Conservation (phyloP, 2,329 filamentous ascomycete genomes). For the Colletotrichum lindemuthianum region DNA sequence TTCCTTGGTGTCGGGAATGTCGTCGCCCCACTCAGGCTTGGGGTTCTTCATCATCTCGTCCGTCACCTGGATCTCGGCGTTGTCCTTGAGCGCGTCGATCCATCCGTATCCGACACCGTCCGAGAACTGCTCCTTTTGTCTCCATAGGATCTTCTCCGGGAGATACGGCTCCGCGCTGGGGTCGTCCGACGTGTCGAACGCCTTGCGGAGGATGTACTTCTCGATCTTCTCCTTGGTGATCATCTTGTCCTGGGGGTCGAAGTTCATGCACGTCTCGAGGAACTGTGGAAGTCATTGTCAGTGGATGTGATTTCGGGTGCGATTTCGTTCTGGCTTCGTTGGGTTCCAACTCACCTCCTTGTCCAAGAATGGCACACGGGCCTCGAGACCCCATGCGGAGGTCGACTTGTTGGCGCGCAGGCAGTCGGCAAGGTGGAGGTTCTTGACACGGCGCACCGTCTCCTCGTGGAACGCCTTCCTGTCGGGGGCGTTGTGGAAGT, state of each 20-base stretch:
- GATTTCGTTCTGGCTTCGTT: not conserved
- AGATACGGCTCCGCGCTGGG: constrained; percentile 85
- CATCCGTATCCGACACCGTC: constrained; percentile 99
- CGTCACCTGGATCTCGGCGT: constrained; percentile 86
- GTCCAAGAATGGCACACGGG: constrained; percentile 96
- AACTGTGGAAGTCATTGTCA: constrained; percentile 63
- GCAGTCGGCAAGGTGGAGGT: constrained; percentile 96
- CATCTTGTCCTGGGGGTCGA: constrained; percentile 96
- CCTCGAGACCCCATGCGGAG: constrained; percentile 96
- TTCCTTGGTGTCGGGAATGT: constrained; percentile 96
- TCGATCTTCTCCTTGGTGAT: constrained; percentile 90
- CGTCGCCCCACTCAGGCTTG: constrained; percentile 92
- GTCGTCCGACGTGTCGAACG: constrained; percentile 92
- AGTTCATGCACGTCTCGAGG: constrained; percentile 90
- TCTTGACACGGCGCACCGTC: constrained; percentile 93
- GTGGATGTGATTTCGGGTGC: too few species aligned
- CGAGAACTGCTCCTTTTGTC: constrained; percentile 99
- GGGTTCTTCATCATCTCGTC: constrained; percentile 99
- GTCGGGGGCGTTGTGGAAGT: constrained; percentile 95
- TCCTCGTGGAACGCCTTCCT: constrained; percentile 95
- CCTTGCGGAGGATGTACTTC: constrained; percentile 98
- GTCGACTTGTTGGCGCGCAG: constrained; percentile 99
- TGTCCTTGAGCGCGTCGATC: constrained; percentile 98
- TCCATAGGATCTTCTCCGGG: constrained; percentile 95
- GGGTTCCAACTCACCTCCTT: constrained; percentile 72